phyloP scores from a whole-genome alignment of 75 land plant species.

The Pinus albicaulis region DNA sequence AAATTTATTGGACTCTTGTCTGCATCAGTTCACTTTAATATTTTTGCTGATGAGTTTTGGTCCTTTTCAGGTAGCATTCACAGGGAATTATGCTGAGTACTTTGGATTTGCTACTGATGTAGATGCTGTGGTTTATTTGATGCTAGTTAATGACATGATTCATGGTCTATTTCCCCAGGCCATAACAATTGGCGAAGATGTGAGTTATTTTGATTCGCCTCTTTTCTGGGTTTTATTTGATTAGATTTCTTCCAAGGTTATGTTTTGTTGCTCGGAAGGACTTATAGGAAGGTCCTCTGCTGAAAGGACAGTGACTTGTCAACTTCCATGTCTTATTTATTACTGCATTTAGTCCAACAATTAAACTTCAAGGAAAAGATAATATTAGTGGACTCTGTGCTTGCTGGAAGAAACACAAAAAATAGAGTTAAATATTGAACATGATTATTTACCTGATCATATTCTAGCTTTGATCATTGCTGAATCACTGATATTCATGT shows the following conservation, averaged over 20 bases:
- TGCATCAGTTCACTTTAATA: no score
- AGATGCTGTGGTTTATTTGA: constrained; percentile 89
- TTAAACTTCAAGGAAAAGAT: no score
- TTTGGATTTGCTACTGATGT: constrained; percentile 91
- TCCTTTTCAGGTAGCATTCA: constrained; percentile 60
- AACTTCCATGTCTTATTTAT: not conserved
- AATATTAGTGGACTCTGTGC: not conserved
- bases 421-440: no score
- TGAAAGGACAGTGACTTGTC: not conserved
- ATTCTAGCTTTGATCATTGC: no score
- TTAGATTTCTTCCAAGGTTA: not conserved
- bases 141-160: constrained; percentile 88
- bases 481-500: no score
- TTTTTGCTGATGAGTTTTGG: no score
- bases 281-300: not conserved
- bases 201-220: constrained; percentile 22
- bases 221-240: not conserved
- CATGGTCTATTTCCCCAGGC: constrained; percentile 80
- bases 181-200: constrained; percentile 87
- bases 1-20: no score
- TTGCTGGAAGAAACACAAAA: no score
- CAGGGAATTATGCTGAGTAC: constrained; percentile 87
- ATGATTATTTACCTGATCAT: no score
- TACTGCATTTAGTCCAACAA: not conserved
- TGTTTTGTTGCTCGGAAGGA: not conserved